Evolutionary conservation across 805 yeast genomes (phyloP).

Genomic region (Candida broadrunensis): DNA sequence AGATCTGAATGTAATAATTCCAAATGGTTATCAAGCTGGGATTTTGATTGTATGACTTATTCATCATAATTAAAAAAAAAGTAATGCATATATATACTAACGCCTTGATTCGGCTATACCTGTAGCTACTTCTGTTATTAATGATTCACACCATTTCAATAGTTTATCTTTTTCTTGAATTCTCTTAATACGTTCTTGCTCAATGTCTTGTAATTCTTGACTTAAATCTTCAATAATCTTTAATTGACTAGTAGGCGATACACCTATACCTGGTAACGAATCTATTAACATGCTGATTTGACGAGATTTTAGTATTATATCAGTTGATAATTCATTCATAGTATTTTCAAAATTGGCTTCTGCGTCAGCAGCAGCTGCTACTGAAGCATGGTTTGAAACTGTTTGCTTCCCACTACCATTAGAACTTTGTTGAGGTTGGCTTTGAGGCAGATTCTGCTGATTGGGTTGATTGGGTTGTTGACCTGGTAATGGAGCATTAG

Average conservation of each 20-base stretch:
- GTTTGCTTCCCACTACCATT: conserved; percentile 10
- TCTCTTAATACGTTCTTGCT: conserved; percentile 53
- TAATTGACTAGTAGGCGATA: conserved; percentile 72
- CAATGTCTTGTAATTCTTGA: conserved; percentile 57
- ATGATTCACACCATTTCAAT: conserved; percentile 57
- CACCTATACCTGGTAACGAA: conserved; percentile 90
- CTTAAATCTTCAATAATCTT: conserved; percentile 60
- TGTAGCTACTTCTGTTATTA: conserved; percentile 58
- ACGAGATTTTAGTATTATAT: conserved; percentile 78
- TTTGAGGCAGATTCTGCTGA: conserved; percentile 2
- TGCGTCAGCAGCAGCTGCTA: conserved; percentile 10
- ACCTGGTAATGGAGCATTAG: conserved; percentile 51
- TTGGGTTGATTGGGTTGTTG: conserved; percentile 10
- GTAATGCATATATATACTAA: background rate
- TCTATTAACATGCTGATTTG: conserved; percentile 85
- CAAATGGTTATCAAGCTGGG: conserved; percentile 41
- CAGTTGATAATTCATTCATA: conserved; percentile 76
- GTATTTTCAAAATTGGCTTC: conserved; percentile 39
- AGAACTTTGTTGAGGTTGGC: conserved; percentile 7
- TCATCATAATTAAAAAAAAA: background rate
- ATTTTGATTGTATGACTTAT: conserved; percentile 36
- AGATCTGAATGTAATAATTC: conserved; percentile 33
- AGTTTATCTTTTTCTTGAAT: conserved; percentile 63
- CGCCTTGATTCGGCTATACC: conserved; percentile 47
- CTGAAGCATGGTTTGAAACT: conserved; percentile 14